Evolutionary conservation across 208 protist genomes (phyloP).

Genomic region (Willaertia magna): DNA sequence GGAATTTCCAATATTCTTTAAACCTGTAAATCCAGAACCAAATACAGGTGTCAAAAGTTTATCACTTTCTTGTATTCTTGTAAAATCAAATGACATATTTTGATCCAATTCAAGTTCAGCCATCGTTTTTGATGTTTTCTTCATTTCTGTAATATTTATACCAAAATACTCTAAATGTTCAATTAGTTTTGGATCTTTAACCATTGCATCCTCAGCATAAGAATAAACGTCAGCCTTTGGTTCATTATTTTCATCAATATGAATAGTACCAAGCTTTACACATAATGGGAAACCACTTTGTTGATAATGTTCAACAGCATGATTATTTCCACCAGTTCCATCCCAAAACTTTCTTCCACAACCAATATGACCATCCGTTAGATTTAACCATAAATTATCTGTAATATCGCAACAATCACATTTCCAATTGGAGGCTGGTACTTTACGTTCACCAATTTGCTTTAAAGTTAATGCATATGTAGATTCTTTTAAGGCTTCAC

Average conservation of each 20-base stretch:
- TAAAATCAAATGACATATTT: slow-evolving; percentile 80
- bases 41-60: slow-evolving; percentile 60
- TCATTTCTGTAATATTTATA: slow-evolving; percentile 70
- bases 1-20: slow-evolving; percentile 88
- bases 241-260: slow-evolving; percentile 40
- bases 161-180: slow-evolving; percentile 86
- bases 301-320: slow-evolving; percentile 75
- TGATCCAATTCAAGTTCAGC: slow-evolving; percentile 88
- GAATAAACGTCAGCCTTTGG: slow-evolving; percentile 73
- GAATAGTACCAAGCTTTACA: slow-evolving; percentile 92
- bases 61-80: slow-evolving; percentile 65
- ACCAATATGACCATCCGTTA: slow-evolving; percentile 73
- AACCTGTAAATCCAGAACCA: slow-evolving; percentile 74
- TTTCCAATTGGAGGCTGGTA: background rate
- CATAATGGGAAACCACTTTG: slow-evolving; percentile 61
- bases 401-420: slow-evolving; percentile 54
- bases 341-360: slow-evolving; percentile 64
- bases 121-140: slow-evolving; percentile 87
- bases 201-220: slow-evolving; percentile 84
- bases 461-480: slow-evolving; percentile 13
- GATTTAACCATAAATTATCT: slow-evolving; percentile 85
- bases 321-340: slow-evolving; percentile 79
- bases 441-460: slow-evolving; percentile 18
- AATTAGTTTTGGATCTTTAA: slow-evolving; percentile 73
- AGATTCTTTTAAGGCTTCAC: background rate